These are phyloP conservation scores for Diaporthe citriasiana DNA, from an alignment of 2,329 filamentous ascomycete species.

Conservation along the genomic window DNA sequence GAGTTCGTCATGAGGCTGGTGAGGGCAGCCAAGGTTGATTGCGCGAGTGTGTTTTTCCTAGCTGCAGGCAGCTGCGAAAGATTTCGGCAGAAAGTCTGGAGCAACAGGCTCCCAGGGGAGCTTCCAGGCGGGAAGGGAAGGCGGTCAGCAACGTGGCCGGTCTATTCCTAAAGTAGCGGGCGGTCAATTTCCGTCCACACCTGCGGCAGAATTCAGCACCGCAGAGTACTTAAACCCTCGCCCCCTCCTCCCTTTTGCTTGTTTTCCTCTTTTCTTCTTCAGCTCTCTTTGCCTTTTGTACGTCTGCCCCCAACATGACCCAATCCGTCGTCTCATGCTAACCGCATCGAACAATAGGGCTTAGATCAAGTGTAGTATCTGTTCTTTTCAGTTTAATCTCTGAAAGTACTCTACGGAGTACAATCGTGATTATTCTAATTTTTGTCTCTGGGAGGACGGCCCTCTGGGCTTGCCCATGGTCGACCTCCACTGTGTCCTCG, in stretches of 20 bases:
- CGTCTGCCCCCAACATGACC: neutral
- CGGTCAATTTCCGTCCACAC: conserved; percentile 1
- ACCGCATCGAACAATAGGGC: conserved; percentile 35
- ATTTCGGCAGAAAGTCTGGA: conserved; percentile 13
- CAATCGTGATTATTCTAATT: conserved; percentile 81
- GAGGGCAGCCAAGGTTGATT: neutral
- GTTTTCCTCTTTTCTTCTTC: conserved; percentile 11
- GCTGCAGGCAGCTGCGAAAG: neutral
- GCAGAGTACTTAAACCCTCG: conserved; percentile 14
- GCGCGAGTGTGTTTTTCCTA: neutral
- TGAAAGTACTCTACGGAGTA: conserved; percentile 76
- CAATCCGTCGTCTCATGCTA: neutral
- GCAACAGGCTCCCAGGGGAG: neutral
- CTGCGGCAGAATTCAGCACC: neutral
- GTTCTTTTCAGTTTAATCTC: conserved; percentile 89
- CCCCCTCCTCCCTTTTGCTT: neutral
- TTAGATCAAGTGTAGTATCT: conserved; percentile 86
- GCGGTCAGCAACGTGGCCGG: neutral
- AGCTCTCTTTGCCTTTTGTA: conserved; percentile 38
- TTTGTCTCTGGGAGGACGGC: conserved; percentile 65
- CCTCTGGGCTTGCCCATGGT: conserved; percentile 80
- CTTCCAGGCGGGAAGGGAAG: neutral
- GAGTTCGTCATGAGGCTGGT: too few species aligned
- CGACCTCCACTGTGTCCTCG: conserved; percentile 74
- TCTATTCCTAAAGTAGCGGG: neutral